These are phyloP conservation scores for Crithidia thermophila DNA, from an alignment of 208 protist species.

Conservation along the genomic window DNA sequence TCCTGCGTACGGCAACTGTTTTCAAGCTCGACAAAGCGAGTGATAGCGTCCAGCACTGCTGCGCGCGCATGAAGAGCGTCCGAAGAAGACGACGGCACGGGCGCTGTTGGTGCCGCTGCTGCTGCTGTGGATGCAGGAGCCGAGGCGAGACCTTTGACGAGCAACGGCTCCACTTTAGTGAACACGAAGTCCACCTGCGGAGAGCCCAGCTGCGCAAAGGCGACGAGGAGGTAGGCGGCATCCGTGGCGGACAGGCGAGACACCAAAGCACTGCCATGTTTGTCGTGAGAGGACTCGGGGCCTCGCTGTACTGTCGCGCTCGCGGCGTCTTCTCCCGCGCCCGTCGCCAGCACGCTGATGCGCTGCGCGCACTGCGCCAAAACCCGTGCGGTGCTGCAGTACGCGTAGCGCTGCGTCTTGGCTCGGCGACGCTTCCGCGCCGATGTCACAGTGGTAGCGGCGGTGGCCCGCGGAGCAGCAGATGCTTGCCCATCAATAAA, in stretches of 20 bases:
- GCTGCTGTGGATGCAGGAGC: not conserved
- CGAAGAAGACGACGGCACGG: not conserved
- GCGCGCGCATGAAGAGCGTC: not conserved
- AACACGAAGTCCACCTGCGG: conserved; percentile 24
- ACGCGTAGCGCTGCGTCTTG: conserved; percentile 10
- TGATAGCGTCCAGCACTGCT: conserved; percentile 3
- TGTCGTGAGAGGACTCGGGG: not conserved
- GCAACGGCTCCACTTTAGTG: conserved; percentile 16
- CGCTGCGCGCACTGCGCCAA: conserved; percentile 31
- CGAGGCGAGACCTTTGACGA: not conserved
- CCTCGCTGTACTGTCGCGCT: not conserved
- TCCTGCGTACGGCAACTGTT: not conserved
- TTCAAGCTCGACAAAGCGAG: conserved; percentile 3
- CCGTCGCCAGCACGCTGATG: conserved; percentile 3
- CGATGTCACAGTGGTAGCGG: not conserved
- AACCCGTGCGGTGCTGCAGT: conserved; percentile 21
- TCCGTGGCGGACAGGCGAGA: conserved; percentile 10
- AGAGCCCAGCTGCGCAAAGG: conserved; percentile 29
- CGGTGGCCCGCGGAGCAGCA: no score
- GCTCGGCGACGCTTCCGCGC: not conserved
- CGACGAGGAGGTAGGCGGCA: conserved; percentile 17
- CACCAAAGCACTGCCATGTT: not conserved
- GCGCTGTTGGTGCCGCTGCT: not conserved
- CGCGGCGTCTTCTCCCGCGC: not conserved
- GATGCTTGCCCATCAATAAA: not conserved